These are phyloP conservation scores for Citrus trifoliata DNA, from an alignment of 345 rosid species.

Conservation along the genomic window DNA sequence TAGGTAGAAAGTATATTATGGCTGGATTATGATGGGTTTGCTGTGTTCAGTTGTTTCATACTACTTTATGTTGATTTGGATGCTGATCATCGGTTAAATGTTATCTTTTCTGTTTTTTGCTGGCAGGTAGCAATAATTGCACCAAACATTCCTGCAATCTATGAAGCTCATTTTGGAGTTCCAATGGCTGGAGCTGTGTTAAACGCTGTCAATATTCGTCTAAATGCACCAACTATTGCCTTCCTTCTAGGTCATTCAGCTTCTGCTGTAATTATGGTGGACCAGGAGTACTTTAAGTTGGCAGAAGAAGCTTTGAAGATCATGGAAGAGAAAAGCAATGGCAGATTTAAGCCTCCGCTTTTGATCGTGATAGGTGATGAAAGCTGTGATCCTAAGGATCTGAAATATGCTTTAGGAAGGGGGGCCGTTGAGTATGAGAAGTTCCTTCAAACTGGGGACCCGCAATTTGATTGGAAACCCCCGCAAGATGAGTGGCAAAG, in stretches of 20 bases:
- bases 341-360: constrained; percentile 51
- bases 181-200: constrained; percentile 93
- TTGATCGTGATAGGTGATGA: constrained; percentile 74
- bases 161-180: constrained; percentile 91
- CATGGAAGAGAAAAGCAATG: constrained; percentile 46
- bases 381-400: constrained; percentile 56
- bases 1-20: background rate
- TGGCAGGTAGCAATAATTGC: constrained; percentile 79
- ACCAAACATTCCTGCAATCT: constrained; percentile 81
- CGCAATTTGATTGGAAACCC: constrained; percentile 72
- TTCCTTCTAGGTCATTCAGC: constrained; percentile 84
- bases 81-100: background rate
- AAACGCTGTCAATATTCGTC: constrained; percentile 74
- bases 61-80: background rate
- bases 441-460: constrained; percentile 73
- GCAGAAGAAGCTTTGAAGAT: constrained; percentile 77
- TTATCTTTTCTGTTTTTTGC: background rate
- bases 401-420: constrained; percentile 50
- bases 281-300: constrained; percentile 72
- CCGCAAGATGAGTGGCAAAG: constrained; percentile 98
- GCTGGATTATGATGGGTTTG: too few relatives aligned
- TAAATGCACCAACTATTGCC: constrained; percentile 69
- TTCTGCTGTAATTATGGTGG: constrained; percentile 68
- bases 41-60: too few relatives aligned
- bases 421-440: constrained; percentile 85